phyloP scores from a whole-genome alignment of 208 protist species.

The Leishmania tropica region DNA sequence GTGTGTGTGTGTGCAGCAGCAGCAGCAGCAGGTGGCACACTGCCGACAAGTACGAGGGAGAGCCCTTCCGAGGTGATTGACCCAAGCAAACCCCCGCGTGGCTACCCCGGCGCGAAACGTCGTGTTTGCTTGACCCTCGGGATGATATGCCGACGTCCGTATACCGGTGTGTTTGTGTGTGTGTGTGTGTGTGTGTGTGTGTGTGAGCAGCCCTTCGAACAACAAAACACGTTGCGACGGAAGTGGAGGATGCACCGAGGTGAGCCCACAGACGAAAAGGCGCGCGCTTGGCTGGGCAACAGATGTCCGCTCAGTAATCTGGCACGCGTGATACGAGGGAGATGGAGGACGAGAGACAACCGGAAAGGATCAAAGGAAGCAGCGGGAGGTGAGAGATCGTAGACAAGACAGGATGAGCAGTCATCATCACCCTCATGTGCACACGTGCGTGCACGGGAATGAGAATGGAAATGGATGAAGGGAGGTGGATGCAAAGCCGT shows the following conservation, averaged over 20 bases:
- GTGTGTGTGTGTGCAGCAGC: background rate
- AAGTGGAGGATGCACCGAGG: background rate
- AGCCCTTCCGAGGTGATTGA: background rate
- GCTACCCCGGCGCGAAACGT: background rate
- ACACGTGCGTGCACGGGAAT: background rate
- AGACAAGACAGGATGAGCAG: background rate
- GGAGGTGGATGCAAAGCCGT: background rate
- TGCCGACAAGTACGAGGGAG: background rate
- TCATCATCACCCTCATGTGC: background rate
- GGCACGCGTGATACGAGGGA: background rate
- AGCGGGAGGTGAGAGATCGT: background rate
- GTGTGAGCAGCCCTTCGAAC: background rate
- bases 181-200: background rate
- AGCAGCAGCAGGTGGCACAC: background rate
- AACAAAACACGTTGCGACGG: background rate
- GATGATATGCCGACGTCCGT: background rate
- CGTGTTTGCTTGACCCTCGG: background rate
- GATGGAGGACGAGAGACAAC: background rate
- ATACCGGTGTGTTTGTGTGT: background rate
- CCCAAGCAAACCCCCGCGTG: background rate
- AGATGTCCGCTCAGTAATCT: background rate
- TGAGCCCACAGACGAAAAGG: background rate
- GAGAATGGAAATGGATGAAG: background rate
- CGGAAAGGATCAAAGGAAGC: background rate
- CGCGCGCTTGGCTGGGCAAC: background rate